A percentile compares a stretch with the other conserved stretches of the same genome.
phyloP scores from a whole-genome alignment of 768 basidiomycete species.

The Sarcomyxa edulis region DNA sequence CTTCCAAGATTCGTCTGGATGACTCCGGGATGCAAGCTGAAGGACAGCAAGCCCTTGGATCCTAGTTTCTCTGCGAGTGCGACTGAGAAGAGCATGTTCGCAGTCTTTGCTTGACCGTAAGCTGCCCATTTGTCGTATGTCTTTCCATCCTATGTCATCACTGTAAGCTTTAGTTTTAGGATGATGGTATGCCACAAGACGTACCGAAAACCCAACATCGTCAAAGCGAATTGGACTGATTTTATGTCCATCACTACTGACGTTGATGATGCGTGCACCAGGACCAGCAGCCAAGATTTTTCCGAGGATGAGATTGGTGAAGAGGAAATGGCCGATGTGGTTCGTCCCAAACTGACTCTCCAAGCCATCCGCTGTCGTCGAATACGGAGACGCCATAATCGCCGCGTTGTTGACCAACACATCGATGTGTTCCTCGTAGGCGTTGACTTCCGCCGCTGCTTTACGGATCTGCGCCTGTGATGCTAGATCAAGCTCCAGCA shows the following conservation, averaged over 20 bases:
- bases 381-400: conserved; percentile 17
- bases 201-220: conserved; percentile 1
- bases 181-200: background rate
- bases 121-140: conserved; percentile 7
- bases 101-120: conserved; percentile 7
- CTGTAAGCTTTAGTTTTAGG: conserved; percentile 1
- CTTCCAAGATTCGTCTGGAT: too few relatives aligned
- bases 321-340: conserved; percentile 17
- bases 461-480: conserved; percentile 9
- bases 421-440: conserved; percentile 13
- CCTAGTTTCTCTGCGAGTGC: too few relatives aligned
- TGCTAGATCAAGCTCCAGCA: conserved; percentile 14
- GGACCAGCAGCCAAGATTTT: background rate
- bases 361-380: conserved; percentile 14
- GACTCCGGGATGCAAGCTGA: too few relatives aligned
- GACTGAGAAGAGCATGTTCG: conserved; percentile 3
- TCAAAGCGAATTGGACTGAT: conserved; percentile 8
- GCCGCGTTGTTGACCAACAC: conserved; percentile 17
- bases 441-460: conserved; percentile 14
- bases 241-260: conserved; percentile 6
- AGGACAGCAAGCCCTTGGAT: too few relatives aligned
- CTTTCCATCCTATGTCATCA: conserved; percentile 5
- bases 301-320: conserved; percentile 14
- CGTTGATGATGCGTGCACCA: conserved; percentile 4
- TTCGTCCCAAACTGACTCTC: conserved; percentile 17